Evolutionary conservation across 305 asterid genomes (phyloP).

Genomic region (Fraxinus floribunda): DNA sequence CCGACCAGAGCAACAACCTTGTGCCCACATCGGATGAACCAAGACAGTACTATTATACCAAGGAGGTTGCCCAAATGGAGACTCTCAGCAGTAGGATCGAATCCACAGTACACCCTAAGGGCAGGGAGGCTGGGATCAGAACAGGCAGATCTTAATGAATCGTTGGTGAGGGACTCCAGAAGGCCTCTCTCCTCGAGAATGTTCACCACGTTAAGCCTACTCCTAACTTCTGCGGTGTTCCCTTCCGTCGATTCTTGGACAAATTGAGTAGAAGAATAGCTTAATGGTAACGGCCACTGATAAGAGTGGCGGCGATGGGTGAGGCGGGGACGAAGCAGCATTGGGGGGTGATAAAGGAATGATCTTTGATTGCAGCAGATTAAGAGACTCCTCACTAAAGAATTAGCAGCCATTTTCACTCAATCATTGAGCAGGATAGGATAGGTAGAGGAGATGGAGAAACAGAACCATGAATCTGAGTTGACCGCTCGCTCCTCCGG

Average conservation of each 20-base stretch:
- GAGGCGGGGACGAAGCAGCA: conserved; percentile 17
- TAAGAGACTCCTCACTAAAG: not conserved
- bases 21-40: conserved; percentile 91
- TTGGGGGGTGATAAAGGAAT: conserved; percentile 18
- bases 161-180: conserved; percentile 67
- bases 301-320: conserved; percentile 27
- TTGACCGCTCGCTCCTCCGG: not conserved
- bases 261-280: not conserved
- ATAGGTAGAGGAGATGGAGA: not conserved
- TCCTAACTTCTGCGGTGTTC: not conserved
- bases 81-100: conserved; percentile 90
- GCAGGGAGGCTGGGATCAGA: conserved; percentile 34
- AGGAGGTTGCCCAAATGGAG: conserved; percentile 91
- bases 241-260: not conserved
- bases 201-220: conserved; percentile 53
- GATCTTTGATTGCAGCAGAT: not conserved
- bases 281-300: conserved; percentile 18
- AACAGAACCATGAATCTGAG: not conserved
- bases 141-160: conserved; percentile 45
- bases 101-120: conserved; percentile 78
- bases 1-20: conserved; percentile 69
- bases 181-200: conserved; percentile 75
- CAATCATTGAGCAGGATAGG: not conserved
- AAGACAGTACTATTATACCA: conserved; percentile 75
- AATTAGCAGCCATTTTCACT: not conserved